These are phyloP conservation scores for Plasmodium sp. DNA, from an alignment of 169 alveolate genomes.

Conservation along the genomic window DNA sequence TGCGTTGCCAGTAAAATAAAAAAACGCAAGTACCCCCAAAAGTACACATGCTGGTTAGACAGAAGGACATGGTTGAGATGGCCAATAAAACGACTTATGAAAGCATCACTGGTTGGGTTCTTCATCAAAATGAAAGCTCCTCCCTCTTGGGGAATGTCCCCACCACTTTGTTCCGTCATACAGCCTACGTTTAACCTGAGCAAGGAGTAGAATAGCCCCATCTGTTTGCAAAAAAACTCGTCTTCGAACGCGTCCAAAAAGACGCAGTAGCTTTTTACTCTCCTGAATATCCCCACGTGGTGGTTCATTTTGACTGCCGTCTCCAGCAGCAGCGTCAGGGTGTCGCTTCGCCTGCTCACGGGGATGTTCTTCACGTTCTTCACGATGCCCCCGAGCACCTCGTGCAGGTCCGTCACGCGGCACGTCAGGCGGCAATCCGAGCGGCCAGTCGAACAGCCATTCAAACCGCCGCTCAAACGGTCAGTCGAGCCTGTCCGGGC, in stretches of 20 bases:
- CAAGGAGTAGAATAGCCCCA: neutral
- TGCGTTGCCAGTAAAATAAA: neutral
- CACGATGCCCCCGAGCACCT: constrained; percentile 15
- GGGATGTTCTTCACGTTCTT: constrained; percentile 53
- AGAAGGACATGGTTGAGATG: neutral
- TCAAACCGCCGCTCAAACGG: neutral
- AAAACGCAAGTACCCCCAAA: constrained; percentile 29
- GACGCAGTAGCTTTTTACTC: neutral
- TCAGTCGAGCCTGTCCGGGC: neutral
- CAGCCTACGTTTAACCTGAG: neutral
- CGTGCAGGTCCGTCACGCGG: neutral
- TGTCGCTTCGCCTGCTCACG: constrained; percentile 25
- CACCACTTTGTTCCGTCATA: neutral
- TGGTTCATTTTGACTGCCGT: neutral
- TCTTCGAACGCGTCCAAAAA: constrained; percentile 48
- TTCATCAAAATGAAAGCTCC: neutral
- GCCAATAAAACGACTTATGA: constrained; percentile 2
- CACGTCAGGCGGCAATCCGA: neutral
- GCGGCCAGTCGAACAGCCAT: neutral
- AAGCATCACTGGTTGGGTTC: neutral
- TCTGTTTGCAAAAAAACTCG: neutral
- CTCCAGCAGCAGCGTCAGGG: constrained; percentile 1
- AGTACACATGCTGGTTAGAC: neutral
- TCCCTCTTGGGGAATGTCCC: neutral
- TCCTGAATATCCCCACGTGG: neutral